phyloP scores from a whole-genome alignment of 139 green algal genomes.

The Micromonas commoda region DNA sequence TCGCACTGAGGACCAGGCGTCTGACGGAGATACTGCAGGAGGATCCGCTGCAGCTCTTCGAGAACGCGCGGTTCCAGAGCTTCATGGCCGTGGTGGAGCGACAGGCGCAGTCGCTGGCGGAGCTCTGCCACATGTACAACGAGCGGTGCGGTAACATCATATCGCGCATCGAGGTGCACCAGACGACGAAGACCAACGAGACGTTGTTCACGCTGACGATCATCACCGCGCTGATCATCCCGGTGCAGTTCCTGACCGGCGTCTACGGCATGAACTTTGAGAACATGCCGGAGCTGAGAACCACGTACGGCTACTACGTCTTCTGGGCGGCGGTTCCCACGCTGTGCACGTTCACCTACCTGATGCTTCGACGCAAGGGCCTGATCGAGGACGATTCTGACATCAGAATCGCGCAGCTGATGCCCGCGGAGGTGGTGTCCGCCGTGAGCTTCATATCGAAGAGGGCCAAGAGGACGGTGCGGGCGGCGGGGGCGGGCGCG shows the following conservation, averaged over 20 bases:
- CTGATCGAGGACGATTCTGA: no score
- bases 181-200: background rate
- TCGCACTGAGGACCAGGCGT: background rate
- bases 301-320: slow-evolving; percentile 35
- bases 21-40: background rate
- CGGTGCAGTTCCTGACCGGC: slow-evolving; percentile 31
- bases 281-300: slow-evolving; percentile 43
- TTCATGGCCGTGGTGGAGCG: background rate
- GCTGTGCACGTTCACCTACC: background rate
- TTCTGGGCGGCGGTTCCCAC: slow-evolving; percentile 20
- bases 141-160: background rate
- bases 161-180: background rate
- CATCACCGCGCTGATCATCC: background rate
- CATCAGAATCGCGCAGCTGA: no score
- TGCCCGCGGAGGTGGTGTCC: no score
- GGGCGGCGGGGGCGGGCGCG: no score
- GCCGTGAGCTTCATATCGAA: no score
- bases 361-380: background rate
- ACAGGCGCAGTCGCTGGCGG: background rate
- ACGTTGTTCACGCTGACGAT: background rate
- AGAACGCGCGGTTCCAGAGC: background rate
- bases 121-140: background rate
- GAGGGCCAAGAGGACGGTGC: no score
- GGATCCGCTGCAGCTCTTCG: background rate
- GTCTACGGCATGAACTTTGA: slow-evolving; percentile 48